phyloP scores from a whole-genome alignment of 805 yeast genomes.

The Wickerhamiella kurtzmanii region DNA sequence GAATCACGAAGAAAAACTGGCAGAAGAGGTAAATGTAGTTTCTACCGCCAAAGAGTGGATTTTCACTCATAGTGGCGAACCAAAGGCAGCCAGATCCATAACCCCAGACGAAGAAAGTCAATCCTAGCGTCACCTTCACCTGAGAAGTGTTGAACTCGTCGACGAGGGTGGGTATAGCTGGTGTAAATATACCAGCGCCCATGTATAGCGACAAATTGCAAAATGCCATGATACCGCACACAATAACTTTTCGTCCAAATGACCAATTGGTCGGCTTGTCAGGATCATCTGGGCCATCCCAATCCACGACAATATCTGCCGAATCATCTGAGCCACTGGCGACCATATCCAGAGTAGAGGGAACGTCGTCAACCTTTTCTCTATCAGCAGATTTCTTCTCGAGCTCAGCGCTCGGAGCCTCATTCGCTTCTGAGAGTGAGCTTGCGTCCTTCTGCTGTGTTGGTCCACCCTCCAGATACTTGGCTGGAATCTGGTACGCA shows the following conservation, averaged over 20 bases:
- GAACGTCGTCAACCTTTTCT: not conserved
- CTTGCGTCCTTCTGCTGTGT: not conserved
- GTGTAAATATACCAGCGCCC: constrained; percentile 46
- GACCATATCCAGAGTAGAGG: not conserved
- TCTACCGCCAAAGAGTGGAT: constrained; percentile 33
- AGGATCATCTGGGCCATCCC: constrained; percentile 21
- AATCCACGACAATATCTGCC: constrained; percentile 21
- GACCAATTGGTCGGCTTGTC: constrained; percentile 46
- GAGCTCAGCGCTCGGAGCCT: not conserved
- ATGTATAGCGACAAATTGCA: constrained; percentile 39
- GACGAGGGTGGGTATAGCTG: constrained; percentile 35
- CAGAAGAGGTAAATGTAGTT: constrained; percentile 35
- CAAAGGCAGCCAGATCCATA: constrained; percentile 46
- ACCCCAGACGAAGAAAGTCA: constrained; percentile 42
- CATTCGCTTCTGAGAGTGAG: not conserved
- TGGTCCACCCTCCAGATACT: not conserved
- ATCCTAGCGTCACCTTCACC: constrained; percentile 35
- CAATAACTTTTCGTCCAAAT: constrained; percentile 26
- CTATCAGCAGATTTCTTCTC: not conserved
- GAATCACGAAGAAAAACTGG: constrained; percentile 33
- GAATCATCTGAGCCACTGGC: not conserved
- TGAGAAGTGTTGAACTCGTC: constrained; percentile 31
- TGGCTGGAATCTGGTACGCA: not conserved
- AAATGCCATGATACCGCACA: constrained; percentile 27
- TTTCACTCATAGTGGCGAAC: constrained; percentile 42